Conservation (phyloP, 2,329 filamentous ascomycete species). For the Sclerotinia spermophila region DNA sequence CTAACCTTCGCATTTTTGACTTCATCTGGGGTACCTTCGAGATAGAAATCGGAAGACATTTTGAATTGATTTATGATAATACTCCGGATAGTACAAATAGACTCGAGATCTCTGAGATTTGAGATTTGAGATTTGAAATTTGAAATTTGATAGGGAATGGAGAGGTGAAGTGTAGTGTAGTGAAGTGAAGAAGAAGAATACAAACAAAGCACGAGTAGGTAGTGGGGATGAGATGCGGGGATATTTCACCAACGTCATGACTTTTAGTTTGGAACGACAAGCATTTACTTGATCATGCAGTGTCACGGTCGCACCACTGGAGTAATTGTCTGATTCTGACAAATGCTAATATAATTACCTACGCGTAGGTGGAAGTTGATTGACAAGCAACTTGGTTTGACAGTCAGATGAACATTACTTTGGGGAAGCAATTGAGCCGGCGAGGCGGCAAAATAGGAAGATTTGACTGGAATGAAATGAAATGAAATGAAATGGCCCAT, state of each 20-base stretch:
- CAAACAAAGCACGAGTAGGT: background rate
- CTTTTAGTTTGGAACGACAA: background rate
- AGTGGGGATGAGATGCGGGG: conserved; percentile 1
- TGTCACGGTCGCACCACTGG: background rate
- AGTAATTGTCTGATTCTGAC: background rate
- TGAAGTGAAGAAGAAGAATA: background rate
- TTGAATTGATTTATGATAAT: background rate
- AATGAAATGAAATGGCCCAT: background rate
- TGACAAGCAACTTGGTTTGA: background rate
- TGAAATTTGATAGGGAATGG: background rate
- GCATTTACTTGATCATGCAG: background rate
- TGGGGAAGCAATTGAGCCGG: background rate
- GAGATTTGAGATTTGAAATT: background rate
- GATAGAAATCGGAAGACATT: conserved; percentile 20
- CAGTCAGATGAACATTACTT: background rate
- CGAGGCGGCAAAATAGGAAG: background rate
- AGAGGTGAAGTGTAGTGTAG: background rate
- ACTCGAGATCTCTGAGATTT: background rate
- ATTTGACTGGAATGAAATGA: background rate
- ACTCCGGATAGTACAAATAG: background rate
- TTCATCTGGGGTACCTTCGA: conserved; percentile 21
- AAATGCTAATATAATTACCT: background rate
- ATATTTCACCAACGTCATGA: background rate
- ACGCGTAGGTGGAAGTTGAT: background rate
- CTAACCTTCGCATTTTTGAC: conserved; percentile 26